Conservation (phyloP, 768 basidiomycete species). For the Lentinula aciculospora region DNA sequence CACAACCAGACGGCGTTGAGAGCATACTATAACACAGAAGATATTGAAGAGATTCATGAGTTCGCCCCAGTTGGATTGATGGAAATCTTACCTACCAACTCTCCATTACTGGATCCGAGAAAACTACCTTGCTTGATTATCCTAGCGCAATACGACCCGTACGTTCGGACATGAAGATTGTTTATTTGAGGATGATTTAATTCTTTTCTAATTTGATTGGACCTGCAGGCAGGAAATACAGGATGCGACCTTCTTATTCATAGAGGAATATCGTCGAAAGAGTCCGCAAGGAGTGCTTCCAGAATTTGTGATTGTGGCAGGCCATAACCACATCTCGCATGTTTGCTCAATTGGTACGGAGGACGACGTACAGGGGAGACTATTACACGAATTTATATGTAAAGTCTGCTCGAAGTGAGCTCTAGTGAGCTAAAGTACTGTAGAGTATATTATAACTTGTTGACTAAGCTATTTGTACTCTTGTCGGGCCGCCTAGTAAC, state of each 20-base stretch:
- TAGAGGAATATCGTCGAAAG: not conserved
- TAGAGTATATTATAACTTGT: not conserved
- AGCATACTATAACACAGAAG: not conserved
- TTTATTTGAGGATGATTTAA: not conserved
- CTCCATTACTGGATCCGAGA: not conserved
- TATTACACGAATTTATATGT: not conserved
- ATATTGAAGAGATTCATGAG: not conserved
- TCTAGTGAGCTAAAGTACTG: no score
- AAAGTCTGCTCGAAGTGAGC: not conserved
- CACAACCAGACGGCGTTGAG: not conserved
- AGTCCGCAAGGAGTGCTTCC: not conserved
- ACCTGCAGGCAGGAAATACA: not conserved
- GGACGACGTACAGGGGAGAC: not conserved
- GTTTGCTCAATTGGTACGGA: not conserved
- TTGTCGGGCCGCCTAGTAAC: not conserved
- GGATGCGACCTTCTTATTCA: not conserved
- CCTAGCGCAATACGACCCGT: constrained; percentile 2
- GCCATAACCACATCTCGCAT: not conserved
- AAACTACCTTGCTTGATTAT: not conserved
- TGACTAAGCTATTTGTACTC: not conserved
- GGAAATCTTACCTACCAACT: not conserved
- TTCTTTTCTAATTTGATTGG: not conserved
- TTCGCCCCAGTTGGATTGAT: not conserved
- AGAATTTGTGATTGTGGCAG: not conserved
- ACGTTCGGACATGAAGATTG: not conserved